Conservation (phyloP, 2,329 filamentous ascomycete genomes). For the Monosporascus sp. region DNA sequence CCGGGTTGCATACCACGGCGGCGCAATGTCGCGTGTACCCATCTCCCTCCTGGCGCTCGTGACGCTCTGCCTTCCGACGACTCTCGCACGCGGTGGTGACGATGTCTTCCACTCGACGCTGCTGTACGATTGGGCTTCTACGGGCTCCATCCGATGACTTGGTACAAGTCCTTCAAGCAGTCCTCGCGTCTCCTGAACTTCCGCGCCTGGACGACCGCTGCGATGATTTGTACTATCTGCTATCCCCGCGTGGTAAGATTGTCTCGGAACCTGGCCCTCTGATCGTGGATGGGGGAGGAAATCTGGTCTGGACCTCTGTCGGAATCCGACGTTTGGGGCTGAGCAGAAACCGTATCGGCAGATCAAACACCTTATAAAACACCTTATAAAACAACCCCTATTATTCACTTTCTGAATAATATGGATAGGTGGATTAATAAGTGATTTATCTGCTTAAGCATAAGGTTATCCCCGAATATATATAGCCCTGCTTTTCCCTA, state of each 20-base stretch:
- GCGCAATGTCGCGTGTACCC: neutral
- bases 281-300: constrained; percentile 10
- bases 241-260: constrained; percentile 10
- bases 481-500: too few relatives aligned
- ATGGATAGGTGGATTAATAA: too few relatives aligned
- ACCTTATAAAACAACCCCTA: too few relatives aligned
- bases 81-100: neutral
- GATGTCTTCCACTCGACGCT: constrained; percentile 1
- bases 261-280: constrained; percentile 9
- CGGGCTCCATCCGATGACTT: constrained; percentile 9
- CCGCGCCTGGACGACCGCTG: constrained; percentile 7
- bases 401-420: too few relatives aligned
- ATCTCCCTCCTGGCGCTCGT: neutral
- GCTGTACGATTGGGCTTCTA: constrained; percentile 13
- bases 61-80: neutral
- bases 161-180: constrained; percentile 7
- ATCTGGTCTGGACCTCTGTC: constrained; percentile 13
- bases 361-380: too few relatives aligned
- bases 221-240: constrained; percentile 8
- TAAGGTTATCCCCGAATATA: too few relatives aligned
- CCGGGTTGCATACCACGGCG: too few relatives aligned
- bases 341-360: too few relatives aligned
- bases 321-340: too few relatives aligned
- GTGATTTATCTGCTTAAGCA: too few relatives aligned
- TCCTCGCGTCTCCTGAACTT: constrained; percentile 11